Conservation (phyloP, 2,329 filamentous ascomycete genomes). For the Zasmidium citrigriseum region DNA sequence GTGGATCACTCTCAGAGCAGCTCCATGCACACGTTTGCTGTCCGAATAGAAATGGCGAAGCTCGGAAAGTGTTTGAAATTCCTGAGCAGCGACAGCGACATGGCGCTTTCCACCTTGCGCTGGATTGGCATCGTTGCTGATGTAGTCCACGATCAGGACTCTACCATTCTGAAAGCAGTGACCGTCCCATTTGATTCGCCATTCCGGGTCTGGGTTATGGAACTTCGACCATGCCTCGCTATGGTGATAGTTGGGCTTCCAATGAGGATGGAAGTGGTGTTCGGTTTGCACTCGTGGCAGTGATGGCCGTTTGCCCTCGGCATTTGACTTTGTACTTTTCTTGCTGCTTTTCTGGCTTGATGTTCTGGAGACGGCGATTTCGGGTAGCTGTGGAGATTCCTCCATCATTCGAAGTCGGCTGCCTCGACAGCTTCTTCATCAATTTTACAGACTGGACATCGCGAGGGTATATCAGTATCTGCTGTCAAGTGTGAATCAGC, state of each 20-base stretch:
- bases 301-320: not conserved
- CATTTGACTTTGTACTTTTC: conserved; percentile 3
- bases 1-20: conserved; percentile 44
- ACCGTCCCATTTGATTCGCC: conserved; percentile 24
- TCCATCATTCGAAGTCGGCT: not conserved
- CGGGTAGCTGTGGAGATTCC: conserved; percentile 6
- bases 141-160: conserved; percentile 55
- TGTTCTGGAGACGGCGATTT: conserved; percentile 14
- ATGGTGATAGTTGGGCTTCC: conserved; percentile 12
- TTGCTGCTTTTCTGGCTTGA: conserved; percentile 15
- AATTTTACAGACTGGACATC: not conserved
- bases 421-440: not conserved
- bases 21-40: conserved; percentile 36
- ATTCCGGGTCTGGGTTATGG: conserved; percentile 16
- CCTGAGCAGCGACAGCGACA: conserved; percentile 50
- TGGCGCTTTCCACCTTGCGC: conserved; percentile 29
- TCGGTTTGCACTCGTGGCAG: conserved; percentile 12
- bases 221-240: conserved; percentile 12
- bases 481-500: not conserved
- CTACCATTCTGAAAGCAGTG: conserved; percentile 38
- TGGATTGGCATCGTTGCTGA: conserved; percentile 30
- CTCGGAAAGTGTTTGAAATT: conserved; percentile 47
- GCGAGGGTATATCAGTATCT: not conserved
- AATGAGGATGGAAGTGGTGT: conserved; percentile 8
- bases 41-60: conserved; percentile 48